Base-by-base conservation (phyloP, 352 stramenopile genomes). In the Phytophthora multivora region DNA sequence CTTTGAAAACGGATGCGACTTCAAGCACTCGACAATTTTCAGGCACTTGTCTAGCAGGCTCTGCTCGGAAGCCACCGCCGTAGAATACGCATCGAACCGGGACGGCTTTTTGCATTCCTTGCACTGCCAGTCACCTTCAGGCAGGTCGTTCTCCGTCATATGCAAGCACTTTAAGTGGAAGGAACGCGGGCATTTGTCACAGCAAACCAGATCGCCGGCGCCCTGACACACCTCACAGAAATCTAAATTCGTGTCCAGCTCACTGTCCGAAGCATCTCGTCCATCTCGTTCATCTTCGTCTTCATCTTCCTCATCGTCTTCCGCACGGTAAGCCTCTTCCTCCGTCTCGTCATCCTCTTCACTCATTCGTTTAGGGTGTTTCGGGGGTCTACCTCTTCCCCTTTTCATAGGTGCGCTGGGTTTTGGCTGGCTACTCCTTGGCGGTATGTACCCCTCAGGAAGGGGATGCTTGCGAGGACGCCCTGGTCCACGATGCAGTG, bases 111-210 rank as follows among this genome's bases (percentile, higher is more conserved):
- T 71, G 72, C 86, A 95, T 57, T 93, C 81, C 3, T 56, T 58
- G 51, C 86, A 95, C 60, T 95, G 83, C 86, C 86, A 95, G 48
- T 93, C 79, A n/a, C 83, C 86, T 46, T 90, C 75, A 0, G 86
- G 86, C 5, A 95, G 63, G 35, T 95, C 83, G 42, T 74, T 80
- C 51, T 93, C 80, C 5, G 61, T 76, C 73, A 93, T 81, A 18
- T 82, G 66, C 23, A 94, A 43, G 53, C 95, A 98, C 26, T 84
- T 80, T 23, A 90, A 42, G 59, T 98, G 95, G 80, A 94, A 98
- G 33, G 91, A 93, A 19, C 93, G 79, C 5, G 93, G 93, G 51
- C 95, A 98, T 26, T 89, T 83, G 40, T 95, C 89, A 59, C 95
- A 98, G 61, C 85, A 97, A 5, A 97, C 77, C 1, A 97, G 55